A percentile compares a stretch with the other conserved stretches of the same genome.
Evolutionary conservation across 352 stramenopile species (phyloP).

Genomic region (Pythium coloratum): DNA sequence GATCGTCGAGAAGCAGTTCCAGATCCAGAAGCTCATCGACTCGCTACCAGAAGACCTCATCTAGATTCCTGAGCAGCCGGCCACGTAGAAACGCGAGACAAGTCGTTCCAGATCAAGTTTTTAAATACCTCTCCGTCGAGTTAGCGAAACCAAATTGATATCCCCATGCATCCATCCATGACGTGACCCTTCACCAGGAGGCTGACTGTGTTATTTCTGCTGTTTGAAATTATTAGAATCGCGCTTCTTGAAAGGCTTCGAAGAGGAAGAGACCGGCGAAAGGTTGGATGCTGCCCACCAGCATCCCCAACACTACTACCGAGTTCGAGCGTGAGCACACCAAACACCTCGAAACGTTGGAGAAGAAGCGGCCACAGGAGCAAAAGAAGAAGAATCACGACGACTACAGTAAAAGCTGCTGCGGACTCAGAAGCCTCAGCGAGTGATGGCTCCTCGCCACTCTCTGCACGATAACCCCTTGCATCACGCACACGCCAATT

Average conservation of each 20-base stretch:
- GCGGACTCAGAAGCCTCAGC: slow-evolving; percentile 7
- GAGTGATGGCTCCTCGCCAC: slow-evolving; percentile 10
- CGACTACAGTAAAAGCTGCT: slow-evolving; percentile 14
- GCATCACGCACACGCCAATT: slow-evolving; percentile 1
- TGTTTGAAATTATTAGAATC: slow-evolving; percentile 24
- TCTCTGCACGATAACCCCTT: slow-evolving; percentile 26
- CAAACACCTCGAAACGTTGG: slow-evolving; percentile 56
- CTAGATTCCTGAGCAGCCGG: slow-evolving; percentile 10
- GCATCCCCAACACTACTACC: slow-evolving; percentile 73
- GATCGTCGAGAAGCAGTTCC: slow-evolving; percentile 89
- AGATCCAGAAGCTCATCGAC: slow-evolving; percentile 91
- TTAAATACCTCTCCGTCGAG: slow-evolving; percentile 1
- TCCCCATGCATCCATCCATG: not conserved
- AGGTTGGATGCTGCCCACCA: slow-evolving; percentile 72
- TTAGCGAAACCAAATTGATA: slow-evolving; percentile 3
- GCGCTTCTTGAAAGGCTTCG: slow-evolving; percentile 80
- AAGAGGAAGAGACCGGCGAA: slow-evolving; percentile 79
- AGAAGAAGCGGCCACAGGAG: slow-evolving; percentile 29
- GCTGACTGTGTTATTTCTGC: no score
- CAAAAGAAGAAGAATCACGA: slow-evolving; percentile 24
- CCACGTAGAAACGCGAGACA: not conserved
- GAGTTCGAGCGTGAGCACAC: slow-evolving; percentile 74
- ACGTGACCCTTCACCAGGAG: no score
- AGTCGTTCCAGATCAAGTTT: not conserved
- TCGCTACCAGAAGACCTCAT: slow-evolving; percentile 52